These are phyloP conservation scores for Solanum bulbocastanum DNA, from an alignment of 257 asterid species.

Conservation along the genomic window DNA sequence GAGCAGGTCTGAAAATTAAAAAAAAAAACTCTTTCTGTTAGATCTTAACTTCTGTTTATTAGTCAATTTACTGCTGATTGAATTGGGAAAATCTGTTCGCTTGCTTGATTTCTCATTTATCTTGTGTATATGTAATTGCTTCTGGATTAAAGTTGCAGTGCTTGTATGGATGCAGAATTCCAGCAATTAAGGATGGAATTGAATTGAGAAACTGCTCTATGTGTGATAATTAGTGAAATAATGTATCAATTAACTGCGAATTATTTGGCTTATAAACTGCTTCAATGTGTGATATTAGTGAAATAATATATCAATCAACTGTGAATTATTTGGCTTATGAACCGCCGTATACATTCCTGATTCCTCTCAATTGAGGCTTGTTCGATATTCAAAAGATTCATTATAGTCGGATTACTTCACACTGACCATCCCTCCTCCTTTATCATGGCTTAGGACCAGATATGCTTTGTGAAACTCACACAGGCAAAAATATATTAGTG, in stretches of 20 bases:
- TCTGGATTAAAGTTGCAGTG: neutral
- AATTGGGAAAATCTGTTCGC: neutral
- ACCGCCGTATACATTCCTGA: neutral
- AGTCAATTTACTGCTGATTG: neutral
- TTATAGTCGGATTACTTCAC: neutral
- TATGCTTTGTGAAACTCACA: neutral
- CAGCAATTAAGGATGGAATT: neutral
- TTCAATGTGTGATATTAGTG: neutral
- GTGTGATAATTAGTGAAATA: neutral
- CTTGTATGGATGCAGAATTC: neutral
- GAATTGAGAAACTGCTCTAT: neutral
- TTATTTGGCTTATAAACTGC: neutral
- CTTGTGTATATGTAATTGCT: neutral
- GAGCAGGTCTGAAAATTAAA: conserved; percentile 38
- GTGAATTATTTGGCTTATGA: neutral
- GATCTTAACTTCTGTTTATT: neutral
- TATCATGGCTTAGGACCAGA: neutral
- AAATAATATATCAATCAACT: neutral
- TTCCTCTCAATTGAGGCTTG: neutral
- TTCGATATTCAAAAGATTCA: neutral
- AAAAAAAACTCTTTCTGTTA: neutral
- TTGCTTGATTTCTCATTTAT: neutral
- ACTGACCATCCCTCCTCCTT: neutral
- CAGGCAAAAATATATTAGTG: neutral
- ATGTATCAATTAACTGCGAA: neutral